Base-by-base conservation (phyloP, 768 basidiomycete species). In the Lyophyllum semitale region DNA sequence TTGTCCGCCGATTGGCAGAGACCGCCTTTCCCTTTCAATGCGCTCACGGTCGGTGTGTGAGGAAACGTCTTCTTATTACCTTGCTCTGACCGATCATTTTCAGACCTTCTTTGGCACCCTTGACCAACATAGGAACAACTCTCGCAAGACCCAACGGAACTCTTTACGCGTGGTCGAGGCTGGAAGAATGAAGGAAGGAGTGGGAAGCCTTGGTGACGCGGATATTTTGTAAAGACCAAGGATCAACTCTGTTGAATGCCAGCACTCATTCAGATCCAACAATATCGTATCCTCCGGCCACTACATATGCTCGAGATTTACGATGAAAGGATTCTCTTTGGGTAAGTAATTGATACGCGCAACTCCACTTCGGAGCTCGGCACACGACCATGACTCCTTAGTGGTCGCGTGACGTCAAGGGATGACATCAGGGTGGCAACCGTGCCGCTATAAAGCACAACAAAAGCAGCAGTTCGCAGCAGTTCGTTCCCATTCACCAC, bases 21-120 rank as follows among this genome's bases (percentile, higher is more conserved):
- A 93, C 93, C 2, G 77, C 80, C 3, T 89, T 92, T 63, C 95
- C 96, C 1, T 98, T 97, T 71, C 92, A 93, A 67, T 99, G 97
- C 72, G 97, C 97, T 29, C 97, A 99, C 71, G 97, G 96, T 66
- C 80, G 91, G 91, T 89, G 55, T 41, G 71, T 67, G 44, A n/a
- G n/a, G 30, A 29, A 46, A 38, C 32, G 48, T 51, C 23, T 48
- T 60, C 33, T 48, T 49, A 23, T 45, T 54, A 22, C 17, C 9
- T 25, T 55, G 8, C 30, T 27, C 18, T 49, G 18, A 37, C 4
- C 6, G 30, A 51, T 30, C 38, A 38, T 8, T 29, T 45, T 6
- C 57, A 79, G 77, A 37, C 77, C 77, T 22, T 76, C 76, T 54
- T 63, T 77, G 58, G 68, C 77, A 37, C 76, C 77, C 38, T 65